These are phyloP conservation scores for Tricholoma sp. DNA, from an alignment of 768 basidiomycete genomes.

Conservation along the genomic window DNA sequence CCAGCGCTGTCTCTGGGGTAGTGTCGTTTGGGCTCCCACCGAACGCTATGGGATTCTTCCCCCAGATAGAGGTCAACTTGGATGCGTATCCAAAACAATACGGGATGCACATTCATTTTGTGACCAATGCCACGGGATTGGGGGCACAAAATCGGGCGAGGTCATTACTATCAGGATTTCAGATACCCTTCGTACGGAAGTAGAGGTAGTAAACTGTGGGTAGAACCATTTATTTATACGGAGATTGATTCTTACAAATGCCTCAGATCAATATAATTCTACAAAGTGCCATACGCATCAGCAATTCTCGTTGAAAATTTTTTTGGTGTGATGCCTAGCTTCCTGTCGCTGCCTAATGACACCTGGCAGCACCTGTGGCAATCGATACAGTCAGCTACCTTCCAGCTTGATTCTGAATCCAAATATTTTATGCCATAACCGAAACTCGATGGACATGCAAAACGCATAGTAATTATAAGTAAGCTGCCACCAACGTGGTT, in stretches of 20 bases:
- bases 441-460: too few relatives aligned
- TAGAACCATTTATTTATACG: neutral
- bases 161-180: conserved; percentile 84
- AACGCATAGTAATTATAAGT: too few relatives aligned
- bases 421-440: too few relatives aligned
- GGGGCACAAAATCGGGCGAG: conserved; percentile 89
- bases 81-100: conserved; percentile 82
- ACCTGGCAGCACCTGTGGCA: too few relatives aligned
- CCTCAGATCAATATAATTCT: neutral
- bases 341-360: too few relatives aligned
- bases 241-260: neutral
- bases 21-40: conserved; percentile 86
- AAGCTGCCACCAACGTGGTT: too few relatives aligned
- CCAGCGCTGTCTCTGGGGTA: conserved; percentile 79
- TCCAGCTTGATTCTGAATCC: too few relatives aligned
- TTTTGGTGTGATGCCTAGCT: too few relatives aligned
- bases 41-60: conserved; percentile 84
- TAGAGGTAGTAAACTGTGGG: conserved; percentile 17
- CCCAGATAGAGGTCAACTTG: conserved; percentile 91
- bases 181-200: conserved; percentile 73
- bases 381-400: too few relatives aligned
- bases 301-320: neutral
- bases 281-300: neutral
- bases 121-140: conserved; percentile 83
- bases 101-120: conserved; percentile 93